These are phyloP conservation scores for Mycena haematopus DNA, from an alignment of 768 basidiomycete genomes.

Conservation along the genomic window DNA sequence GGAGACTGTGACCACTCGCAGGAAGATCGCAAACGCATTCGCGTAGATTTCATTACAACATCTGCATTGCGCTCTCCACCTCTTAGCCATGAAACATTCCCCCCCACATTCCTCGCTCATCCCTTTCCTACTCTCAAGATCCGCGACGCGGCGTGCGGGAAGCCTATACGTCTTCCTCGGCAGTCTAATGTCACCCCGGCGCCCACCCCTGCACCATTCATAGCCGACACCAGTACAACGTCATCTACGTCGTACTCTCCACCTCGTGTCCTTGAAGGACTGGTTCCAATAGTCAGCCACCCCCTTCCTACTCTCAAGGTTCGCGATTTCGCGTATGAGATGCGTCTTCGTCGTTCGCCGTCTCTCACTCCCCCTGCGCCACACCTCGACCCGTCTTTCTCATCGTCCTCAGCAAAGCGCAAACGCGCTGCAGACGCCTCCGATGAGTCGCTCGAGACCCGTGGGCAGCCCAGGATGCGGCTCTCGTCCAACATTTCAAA, in stretches of 20 bases:
- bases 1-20: conserved; percentile 10
- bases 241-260: too few relatives aligned
- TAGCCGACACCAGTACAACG: too few relatives aligned
- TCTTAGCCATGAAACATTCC: background rate
- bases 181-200: too few relatives aligned
- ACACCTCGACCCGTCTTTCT: background rate
- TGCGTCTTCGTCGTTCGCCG: background rate
- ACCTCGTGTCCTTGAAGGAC: too few relatives aligned
- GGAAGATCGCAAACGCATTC: conserved; percentile 13
- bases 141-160: too few relatives aligned
- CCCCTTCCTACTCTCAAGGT: conserved; percentile 1
- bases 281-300: too few relatives aligned
- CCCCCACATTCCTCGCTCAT: background rate
- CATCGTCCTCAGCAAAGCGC: conserved; percentile 11
- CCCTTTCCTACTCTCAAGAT: conserved; percentile 3
- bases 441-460: conserved; percentile 7
- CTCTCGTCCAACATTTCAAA: background rate
- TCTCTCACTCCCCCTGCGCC: background rate
- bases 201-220: too few relatives aligned
- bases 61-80: background rate
- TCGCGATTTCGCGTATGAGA: conserved; percentile 7
- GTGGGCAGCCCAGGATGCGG: conserved; percentile 16
- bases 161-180: too few relatives aligned
- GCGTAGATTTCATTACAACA: background rate
- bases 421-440: conserved; percentile 2